Evolutionary conservation across 176 grass and related monocot species (phyloP).

Genomic region (Carex myosuroides): DNA sequence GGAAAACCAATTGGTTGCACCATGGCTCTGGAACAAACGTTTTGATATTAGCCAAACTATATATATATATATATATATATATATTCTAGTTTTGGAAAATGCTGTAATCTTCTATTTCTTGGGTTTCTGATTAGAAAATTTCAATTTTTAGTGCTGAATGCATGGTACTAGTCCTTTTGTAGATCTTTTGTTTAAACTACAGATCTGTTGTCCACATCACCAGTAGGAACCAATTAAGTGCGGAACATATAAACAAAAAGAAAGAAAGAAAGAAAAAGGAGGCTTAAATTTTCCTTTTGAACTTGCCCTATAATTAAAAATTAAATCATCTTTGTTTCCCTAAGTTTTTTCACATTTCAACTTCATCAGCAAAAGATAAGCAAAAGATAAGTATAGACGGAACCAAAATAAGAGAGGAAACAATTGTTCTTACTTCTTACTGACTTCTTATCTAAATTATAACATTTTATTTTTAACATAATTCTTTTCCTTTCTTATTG

Average conservation of each 20-base stretch:
- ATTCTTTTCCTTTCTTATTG: not conserved
- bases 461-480: not conserved
- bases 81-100: not conserved
- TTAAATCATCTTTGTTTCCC: slow-evolving; percentile 4
- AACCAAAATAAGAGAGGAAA: not conserved
- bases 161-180: not conserved
- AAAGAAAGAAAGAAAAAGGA: not conserved
- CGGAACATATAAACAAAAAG: not conserved
- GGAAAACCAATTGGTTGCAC: no score
- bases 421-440: not conserved
- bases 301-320: not conserved
- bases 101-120: not conserved
- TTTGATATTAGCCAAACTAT: no score
- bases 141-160: not conserved
- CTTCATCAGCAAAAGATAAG: not conserved
- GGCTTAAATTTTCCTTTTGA: not conserved
- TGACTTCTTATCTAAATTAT: not conserved
- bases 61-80: not conserved
- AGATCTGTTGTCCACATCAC: not conserved
- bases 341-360: not conserved
- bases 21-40: no score
- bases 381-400: not conserved
- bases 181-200: not conserved
- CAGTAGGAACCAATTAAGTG: not conserved
- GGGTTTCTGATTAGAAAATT: not conserved